Conservation (phyloP, 805 yeast species). For the Teunomyces aglyptinius region DNA sequence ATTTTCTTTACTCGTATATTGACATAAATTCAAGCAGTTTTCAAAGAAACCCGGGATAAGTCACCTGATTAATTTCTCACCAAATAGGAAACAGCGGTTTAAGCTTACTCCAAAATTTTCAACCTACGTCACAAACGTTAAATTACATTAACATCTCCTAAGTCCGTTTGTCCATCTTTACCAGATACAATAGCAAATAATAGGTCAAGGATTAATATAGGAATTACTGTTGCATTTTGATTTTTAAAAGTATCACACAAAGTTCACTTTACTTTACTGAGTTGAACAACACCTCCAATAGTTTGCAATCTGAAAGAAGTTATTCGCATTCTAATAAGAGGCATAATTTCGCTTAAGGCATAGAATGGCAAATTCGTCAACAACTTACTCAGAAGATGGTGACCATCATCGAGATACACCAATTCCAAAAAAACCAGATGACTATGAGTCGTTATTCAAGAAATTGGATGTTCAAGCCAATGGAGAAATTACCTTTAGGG, state of each 20-base stretch:
- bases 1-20: too few relatives aligned
- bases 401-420: neutral
- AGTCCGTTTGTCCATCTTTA: neutral
- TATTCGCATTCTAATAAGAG: neutral
- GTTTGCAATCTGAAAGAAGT: neutral
- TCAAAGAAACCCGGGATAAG: neutral
- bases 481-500: constrained; percentile 51
- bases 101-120: constrained; percentile 4
- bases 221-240: neutral
- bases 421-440: constrained; percentile 15
- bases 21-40: neutral
- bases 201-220: neutral
- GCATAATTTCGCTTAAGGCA: neutral
- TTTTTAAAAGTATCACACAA: neutral
- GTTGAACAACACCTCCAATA: neutral
- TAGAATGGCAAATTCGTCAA: constrained; percentile 1
- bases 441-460: constrained; percentile 33
- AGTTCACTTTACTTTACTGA: neutral
- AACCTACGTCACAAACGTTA: neutral
- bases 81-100: constrained; percentile 4
- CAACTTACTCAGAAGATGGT: neutral
- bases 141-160: neutral
- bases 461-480: constrained; percentile 36
- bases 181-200: neutral
- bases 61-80: constrained; percentile 1